Evolutionary conservation across 2,329 filamentous ascomycete species (phyloP).

Genomic region (Diaporthe sp.): DNA sequence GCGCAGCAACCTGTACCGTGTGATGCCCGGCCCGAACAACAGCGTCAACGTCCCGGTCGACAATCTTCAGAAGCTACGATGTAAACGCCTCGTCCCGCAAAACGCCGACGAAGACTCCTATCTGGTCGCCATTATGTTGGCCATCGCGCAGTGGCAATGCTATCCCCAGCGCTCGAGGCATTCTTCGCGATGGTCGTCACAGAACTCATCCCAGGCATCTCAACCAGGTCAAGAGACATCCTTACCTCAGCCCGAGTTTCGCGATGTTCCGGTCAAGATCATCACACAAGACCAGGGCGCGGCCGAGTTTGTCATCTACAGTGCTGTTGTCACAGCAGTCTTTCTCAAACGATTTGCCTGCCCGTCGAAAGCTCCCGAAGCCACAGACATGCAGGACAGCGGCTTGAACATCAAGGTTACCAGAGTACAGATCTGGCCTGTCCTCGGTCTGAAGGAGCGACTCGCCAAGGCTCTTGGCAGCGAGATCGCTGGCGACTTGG

Average conservation of each 20-base stretch:
- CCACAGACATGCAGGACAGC: conserved; percentile 46
- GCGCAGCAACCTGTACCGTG: conserved; percentile 62
- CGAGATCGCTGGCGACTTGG: conserved; percentile 61
- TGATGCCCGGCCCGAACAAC: conserved; percentile 56
- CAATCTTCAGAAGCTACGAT: conserved; percentile 62
- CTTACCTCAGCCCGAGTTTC: conserved; percentile 53
- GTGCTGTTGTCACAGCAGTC: conserved; percentile 60
- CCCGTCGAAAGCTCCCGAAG: conserved; percentile 57
- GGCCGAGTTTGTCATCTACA: conserved; percentile 68
- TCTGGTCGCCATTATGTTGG: conserved; percentile 66
- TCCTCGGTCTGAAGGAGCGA: conserved; percentile 68
- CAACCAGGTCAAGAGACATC: conserved; percentile 40
- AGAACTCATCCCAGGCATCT: conserved; percentile 45
- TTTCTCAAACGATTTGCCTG: conserved; percentile 66
- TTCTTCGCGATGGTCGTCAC: conserved; percentile 43
- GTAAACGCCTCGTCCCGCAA: conserved; percentile 62
- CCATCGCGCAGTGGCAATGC: conserved; percentile 70
- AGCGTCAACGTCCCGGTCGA: conserved; percentile 63
- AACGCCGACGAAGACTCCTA: conserved; percentile 67
- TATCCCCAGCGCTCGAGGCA: conserved; percentile 52
- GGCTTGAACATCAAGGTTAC: conserved; percentile 63
- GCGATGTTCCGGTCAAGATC: conserved; percentile 64
- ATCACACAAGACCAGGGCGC: conserved; percentile 65
- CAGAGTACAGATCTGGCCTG: conserved; percentile 67
- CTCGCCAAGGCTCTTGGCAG: conserved; percentile 66